phyloP scores from a whole-genome alignment of 2,329 filamentous ascomycete species.

The Fusarium odoratissimum region DNA sequence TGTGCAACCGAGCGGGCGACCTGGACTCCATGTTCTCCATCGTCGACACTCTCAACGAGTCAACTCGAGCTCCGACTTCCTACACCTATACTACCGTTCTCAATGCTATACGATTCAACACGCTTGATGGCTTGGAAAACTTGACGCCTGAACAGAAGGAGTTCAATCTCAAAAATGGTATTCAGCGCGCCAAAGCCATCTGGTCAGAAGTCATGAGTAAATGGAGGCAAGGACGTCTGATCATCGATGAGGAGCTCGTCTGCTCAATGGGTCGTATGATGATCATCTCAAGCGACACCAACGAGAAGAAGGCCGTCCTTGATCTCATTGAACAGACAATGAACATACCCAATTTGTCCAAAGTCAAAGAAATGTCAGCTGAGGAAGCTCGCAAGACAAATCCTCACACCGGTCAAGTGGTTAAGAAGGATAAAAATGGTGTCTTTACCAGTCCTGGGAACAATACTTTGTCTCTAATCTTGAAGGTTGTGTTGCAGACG shows the following conservation, averaged over 20 bases:
- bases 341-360: constrained; percentile 71
- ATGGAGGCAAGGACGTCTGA: constrained; percentile 77
- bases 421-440: constrained; percentile 26
- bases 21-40: constrained; percentile 85
- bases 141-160: constrained; percentile 47
- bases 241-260: constrained; percentile 82
- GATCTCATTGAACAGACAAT: constrained; percentile 85
- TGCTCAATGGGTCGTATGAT: constrained; percentile 84
- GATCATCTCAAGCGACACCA: constrained; percentile 67
- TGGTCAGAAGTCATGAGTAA: constrained; percentile 84
- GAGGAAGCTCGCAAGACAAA: constrained; percentile 11
- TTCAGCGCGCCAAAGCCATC: constrained; percentile 76
- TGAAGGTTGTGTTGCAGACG: constrained; percentile 72
- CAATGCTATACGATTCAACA: constrained; percentile 72
- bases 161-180: constrained; percentile 56
- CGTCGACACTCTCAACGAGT: constrained; percentile 75
- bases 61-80: constrained; percentile 70
- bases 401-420: constrained; percentile 1
- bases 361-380: constrained; percentile 21
- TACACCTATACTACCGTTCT: constrained; percentile 86
- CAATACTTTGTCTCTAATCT: constrained; percentile 75
- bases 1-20: constrained; percentile 79
- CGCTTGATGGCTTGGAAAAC: constrained; percentile 41
- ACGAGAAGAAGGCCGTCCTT: constrained; percentile 78
- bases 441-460: constrained; percentile 59